Evolutionary conservation across 2,329 filamentous ascomycete species (phyloP).

Genomic region (Penicillium sp.): DNA sequence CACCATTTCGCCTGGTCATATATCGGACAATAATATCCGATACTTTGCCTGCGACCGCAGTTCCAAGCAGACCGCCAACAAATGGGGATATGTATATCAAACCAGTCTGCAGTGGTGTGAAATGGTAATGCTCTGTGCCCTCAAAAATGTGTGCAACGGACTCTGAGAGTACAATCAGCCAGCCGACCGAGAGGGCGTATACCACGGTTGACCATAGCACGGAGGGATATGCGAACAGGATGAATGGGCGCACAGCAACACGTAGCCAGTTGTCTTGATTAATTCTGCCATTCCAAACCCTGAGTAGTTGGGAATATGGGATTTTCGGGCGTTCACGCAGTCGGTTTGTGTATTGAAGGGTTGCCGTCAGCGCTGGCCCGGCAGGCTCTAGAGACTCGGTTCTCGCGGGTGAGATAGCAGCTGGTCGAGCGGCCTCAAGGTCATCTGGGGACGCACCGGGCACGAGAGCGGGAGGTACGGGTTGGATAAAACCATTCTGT

Average conservation of each 20-base stretch:
- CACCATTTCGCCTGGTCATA: slow-evolving; percentile 83
- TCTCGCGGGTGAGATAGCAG: slow-evolving; percentile 28
- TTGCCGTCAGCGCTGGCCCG: slow-evolving; percentile 23
- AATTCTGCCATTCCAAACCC: slow-evolving; percentile 73
- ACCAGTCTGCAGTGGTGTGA: slow-evolving; percentile 74
- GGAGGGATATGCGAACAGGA: slow-evolving; percentile 81
- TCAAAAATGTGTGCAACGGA: slow-evolving; percentile 78
- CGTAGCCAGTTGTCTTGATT: slow-evolving; percentile 74
- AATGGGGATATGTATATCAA: slow-evolving; percentile 89
- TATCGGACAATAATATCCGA: slow-evolving; percentile 78
- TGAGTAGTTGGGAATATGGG: slow-evolving; percentile 70
- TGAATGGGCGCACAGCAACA: slow-evolving; percentile 73
- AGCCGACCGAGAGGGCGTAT: slow-evolving; percentile 84
- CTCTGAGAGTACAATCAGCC: slow-evolving; percentile 93
- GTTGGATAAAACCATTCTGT: slow-evolving; percentile 12
- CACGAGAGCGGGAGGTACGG: slow-evolving; percentile 8
- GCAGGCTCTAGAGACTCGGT: slow-evolving; percentile 32
- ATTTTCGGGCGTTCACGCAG: slow-evolving; percentile 64
- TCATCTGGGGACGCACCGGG: slow-evolving; percentile 19
- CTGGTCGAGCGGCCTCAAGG: slow-evolving; percentile 28
- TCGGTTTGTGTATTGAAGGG: slow-evolving; percentile 62
- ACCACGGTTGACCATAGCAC: slow-evolving; percentile 84
- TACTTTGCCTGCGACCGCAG: slow-evolving; percentile 81
- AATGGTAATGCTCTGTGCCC: slow-evolving; percentile 67
- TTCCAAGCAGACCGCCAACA: slow-evolving; percentile 82